phyloP scores from a whole-genome alignment of 1,284 basidiomycete genomes.

The Trametes sp. region DNA sequence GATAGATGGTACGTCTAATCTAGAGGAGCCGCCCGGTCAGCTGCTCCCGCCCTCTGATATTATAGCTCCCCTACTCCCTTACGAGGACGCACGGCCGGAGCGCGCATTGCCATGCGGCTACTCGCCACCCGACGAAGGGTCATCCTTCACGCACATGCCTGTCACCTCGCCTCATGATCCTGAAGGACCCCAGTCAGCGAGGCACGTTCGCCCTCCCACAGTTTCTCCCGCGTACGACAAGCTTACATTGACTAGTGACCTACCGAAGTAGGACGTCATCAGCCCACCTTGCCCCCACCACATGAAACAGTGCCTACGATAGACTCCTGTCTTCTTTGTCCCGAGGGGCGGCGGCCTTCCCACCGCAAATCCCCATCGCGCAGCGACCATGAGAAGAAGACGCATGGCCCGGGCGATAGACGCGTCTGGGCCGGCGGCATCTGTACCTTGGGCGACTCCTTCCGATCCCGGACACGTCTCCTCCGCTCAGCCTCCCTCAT shows the following conservation, averaged over 20 bases:
- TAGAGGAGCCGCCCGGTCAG: constrained; percentile 6
- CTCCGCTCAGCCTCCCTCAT: constrained; percentile 5
- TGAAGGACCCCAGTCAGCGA: background rate
- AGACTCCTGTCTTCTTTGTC: constrained; percentile 11
- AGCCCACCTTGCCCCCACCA: background rate
- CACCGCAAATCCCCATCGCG: constrained; percentile 18
- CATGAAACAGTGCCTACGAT: constrained; percentile 5
- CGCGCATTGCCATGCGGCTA: constrained; percentile 23
- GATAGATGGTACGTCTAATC: background rate
- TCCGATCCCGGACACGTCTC: constrained; percentile 13
- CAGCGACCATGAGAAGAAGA: constrained; percentile 18
- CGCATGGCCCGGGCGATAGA: constrained; percentile 7
- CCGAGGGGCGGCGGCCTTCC: background rate
- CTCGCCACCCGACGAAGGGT: constrained; percentile 16
- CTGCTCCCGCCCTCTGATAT: constrained; percentile 3
- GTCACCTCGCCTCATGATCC: background rate
- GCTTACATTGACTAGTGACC: too few species aligned
- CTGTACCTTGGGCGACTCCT: constrained; percentile 8
- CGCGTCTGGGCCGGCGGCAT: constrained; percentile 29
- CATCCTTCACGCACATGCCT: background rate
- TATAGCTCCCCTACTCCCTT: background rate
- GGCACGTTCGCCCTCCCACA: background rate
- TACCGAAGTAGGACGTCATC: background rate
- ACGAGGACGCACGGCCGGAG: constrained; percentile 1
- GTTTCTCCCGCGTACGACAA: background rate